phyloP scores from a whole-genome alignment of 2,329 filamentous ascomycete species.

The Pseudopyricularia javanii region DNA sequence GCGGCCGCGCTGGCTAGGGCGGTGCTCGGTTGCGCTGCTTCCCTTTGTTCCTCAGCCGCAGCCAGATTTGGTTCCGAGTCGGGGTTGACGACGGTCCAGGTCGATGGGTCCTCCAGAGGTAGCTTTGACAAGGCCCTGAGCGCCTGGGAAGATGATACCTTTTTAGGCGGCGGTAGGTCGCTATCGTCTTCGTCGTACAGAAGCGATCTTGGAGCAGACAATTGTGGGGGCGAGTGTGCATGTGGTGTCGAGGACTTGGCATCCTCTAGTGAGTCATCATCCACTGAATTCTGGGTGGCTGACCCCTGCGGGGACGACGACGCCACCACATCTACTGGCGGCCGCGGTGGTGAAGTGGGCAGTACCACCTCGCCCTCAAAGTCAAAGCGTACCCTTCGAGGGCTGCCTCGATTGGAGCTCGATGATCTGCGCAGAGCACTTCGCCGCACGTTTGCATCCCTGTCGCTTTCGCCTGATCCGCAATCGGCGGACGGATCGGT shows the following conservation, averaged over 20 bases:
- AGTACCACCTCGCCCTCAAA: constrained; percentile 48
- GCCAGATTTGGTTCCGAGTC: constrained; percentile 4
- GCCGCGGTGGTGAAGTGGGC: constrained; percentile 27
- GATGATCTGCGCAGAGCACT: constrained; percentile 47
- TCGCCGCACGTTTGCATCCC: constrained; percentile 22
- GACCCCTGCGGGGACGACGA: constrained; percentile 30
- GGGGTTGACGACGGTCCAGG: constrained; percentile 20
- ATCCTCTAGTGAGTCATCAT: constrained; percentile 2
- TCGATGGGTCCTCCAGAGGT: constrained; percentile 19
- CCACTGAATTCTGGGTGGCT: not conserved
- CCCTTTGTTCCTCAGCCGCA: not conserved
- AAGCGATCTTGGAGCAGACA: constrained; percentile 6
- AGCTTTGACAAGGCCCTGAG: constrained; percentile 20
- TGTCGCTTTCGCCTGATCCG: constrained; percentile 16
- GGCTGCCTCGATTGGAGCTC: constrained; percentile 37
- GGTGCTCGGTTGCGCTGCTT: not conserved
- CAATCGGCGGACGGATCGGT: constrained; percentile 40
- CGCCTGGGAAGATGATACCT: constrained; percentile 23
- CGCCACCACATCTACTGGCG: not conserved
- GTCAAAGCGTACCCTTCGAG: constrained; percentile 51
- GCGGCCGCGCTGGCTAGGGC: not conserved
- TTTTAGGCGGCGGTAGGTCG: constrained; percentile 19
- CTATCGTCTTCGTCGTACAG: constrained; percentile 17
- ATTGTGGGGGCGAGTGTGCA: not conserved
- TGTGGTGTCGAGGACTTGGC: constrained; percentile 4